A percentile compares a stretch with the other conserved stretches of the same genome.
Conservation (phyloP, 2,329 filamentous ascomycete species). For the Mollisiaceae sp. region DNA sequence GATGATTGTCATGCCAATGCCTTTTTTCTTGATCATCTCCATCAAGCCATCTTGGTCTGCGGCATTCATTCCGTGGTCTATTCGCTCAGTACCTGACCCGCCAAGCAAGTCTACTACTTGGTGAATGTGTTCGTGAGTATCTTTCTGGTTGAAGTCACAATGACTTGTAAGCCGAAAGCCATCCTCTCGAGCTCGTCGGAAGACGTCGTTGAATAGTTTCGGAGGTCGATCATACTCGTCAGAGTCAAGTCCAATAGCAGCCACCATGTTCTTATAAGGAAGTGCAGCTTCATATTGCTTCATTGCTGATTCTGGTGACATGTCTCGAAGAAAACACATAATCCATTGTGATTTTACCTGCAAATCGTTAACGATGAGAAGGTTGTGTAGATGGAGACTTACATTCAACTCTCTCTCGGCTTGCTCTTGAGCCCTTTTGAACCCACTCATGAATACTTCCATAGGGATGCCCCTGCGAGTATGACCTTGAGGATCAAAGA, state of each 20-base stretch:
- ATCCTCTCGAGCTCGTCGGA: conserved; percentile 54
- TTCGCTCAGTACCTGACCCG: conserved; percentile 63
- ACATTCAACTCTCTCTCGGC: conserved; percentile 66
- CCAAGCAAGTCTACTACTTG: conserved; percentile 55
- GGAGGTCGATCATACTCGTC: conserved; percentile 61
- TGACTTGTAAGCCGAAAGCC: conserved; percentile 69
- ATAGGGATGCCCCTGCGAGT: conserved; percentile 66
- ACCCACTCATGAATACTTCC: conserved; percentile 65
- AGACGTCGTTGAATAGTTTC: conserved; percentile 64
- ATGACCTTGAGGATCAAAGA: conserved; percentile 81
- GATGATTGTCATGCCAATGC: conserved; percentile 71
- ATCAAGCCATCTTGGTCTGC: conserved; percentile 63
- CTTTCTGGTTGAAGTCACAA: conserved; percentile 69
- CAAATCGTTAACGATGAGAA: conserved; percentile 7
- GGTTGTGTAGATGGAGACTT: conserved; percentile 39
- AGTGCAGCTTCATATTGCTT: conserved; percentile 49
- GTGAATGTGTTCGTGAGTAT: conserved; percentile 67
- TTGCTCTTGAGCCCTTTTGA: conserved; percentile 60
- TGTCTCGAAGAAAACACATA: conserved; percentile 73
- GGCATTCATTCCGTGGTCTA: conserved; percentile 71
- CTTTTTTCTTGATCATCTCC: conserved; percentile 42
- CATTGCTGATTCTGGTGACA: conserved; percentile 62
- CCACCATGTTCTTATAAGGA: conserved; percentile 40
- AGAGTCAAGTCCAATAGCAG: conserved; percentile 69
- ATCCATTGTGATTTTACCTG: conserved; percentile 59